phyloP scores from a whole-genome alignment of 2,329 filamentous ascomycete species.

The Penicillium sp. region DNA sequence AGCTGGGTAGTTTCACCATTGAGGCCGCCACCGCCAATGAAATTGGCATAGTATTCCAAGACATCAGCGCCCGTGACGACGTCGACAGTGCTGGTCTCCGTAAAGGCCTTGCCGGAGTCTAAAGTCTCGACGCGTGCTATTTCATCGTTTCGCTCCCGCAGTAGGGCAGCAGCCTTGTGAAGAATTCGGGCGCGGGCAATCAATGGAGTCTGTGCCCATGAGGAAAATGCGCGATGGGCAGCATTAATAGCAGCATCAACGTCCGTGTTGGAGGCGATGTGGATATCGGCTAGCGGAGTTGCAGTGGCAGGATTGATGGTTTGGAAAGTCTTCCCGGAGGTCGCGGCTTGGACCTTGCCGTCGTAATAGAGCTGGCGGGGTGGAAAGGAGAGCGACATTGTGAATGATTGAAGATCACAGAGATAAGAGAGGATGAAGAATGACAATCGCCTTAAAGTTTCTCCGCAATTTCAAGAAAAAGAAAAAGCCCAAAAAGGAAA shows the following conservation, averaged over 20 bases:
- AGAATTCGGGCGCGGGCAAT: constrained; percentile 74
- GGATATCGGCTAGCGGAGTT: constrained; percentile 67
- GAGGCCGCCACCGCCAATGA: constrained; percentile 72
- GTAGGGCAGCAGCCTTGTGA: constrained; percentile 69
- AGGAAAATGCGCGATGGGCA: constrained; percentile 68
- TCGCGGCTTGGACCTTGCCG: constrained; percentile 64
- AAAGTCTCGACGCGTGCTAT: constrained; percentile 77
- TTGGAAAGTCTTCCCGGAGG: constrained; percentile 63
- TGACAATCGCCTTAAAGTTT: constrained; percentile 1
- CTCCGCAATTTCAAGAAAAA: not conserved
- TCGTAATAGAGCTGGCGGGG: constrained; percentile 71
- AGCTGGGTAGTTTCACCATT: constrained; percentile 77
- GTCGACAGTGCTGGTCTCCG: constrained; percentile 81
- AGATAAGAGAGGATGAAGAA: constrained; percentile 1
- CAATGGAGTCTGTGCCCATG: constrained; percentile 75
- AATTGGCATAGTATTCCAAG: constrained; percentile 80
- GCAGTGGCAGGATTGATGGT: constrained; percentile 73
- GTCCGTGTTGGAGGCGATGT: constrained; percentile 65
- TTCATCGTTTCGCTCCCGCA: constrained; percentile 74
- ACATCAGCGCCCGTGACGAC: constrained; percentile 80
- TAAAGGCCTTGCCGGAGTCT: constrained; percentile 83
- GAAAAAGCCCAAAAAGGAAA: no score
- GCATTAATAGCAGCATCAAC: constrained; percentile 71
- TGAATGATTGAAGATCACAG: constrained; percentile 13
- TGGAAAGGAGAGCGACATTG: constrained; percentile 42